A percentile compares a stretch with the other conserved stretches of the same genome.
These are phyloP conservation scores for Scheffersomyces stambukii DNA, from an alignment of 1,139 yeast genomes.

Conservation along the genomic window DNA sequence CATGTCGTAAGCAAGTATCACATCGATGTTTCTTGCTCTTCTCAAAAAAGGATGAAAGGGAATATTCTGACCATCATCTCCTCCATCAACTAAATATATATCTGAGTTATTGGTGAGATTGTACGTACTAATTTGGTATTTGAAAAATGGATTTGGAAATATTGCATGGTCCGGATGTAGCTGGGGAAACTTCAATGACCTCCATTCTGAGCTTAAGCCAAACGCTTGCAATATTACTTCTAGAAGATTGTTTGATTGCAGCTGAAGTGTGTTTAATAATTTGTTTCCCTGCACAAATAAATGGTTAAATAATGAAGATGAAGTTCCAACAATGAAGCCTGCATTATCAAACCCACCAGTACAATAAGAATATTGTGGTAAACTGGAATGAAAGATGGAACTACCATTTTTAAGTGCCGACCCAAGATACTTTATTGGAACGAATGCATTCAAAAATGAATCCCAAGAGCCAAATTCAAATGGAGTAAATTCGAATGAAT, in stretches of 20 bases:
- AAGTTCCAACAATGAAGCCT: conserved; percentile 71
- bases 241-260: conserved; percentile 37
- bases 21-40: conserved; percentile 25
- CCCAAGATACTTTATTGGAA: conserved; percentile 53
- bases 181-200: conserved; percentile 19
- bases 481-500: conserved; percentile 54
- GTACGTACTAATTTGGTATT: conserved; percentile 10
- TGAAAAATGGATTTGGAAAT: conserved; percentile 74
- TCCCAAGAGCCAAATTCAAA: conserved; percentile 74
- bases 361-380: conserved; percentile 37
- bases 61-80: conserved; percentile 43
- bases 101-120: conserved; percentile 15
- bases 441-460: conserved; percentile 44
- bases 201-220: conserved; percentile 35
- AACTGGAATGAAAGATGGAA: conserved; percentile 14
- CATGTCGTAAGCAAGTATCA: conserved; percentile 35
- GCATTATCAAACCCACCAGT: conserved; percentile 60
- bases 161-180: conserved; percentile 64
- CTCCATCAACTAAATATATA: conserved; percentile 39
- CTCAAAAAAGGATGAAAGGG: conserved; percentile 37
- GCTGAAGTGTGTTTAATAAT: conserved; percentile 32
- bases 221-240: conserved; percentile 42
- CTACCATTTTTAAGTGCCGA: conserved; percentile 35
- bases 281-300: conserved; percentile 46
- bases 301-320: conserved; percentile 66